Base-by-base conservation (phyloP, 108 stramenopile species). In the Parietichytrium sp. region DNA sequence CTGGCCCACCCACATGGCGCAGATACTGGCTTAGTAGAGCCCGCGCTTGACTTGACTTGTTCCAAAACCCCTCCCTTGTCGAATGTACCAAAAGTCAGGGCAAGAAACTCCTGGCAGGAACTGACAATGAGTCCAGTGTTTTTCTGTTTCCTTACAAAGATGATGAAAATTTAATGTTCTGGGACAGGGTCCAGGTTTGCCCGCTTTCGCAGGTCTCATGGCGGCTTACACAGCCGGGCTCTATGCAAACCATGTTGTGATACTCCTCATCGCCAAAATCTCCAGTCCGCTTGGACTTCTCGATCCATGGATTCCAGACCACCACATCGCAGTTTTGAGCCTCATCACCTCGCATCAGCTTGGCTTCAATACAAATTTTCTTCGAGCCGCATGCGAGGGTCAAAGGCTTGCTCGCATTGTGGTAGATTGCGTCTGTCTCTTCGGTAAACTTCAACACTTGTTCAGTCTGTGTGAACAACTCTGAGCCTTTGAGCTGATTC, bases 291-390 rank as follows among this genome's bases (percentile, higher is more conserved):
- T 82, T 25, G 30, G 51, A 48, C 54, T 87, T 87, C 7, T 80
- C 87, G 42, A 84, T 54, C 88, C 88, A 89, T 4, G 88, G 86
- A 55, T 89, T 89, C 88, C 88, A 89, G 13, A 89, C 38, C 23
- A 89, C 88, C 10, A 31, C 47, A 15, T 89, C 88, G 30, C 84
- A 85, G 23, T 83, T 27, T 29, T 4, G 10, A 3, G 26, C 30
- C 15, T 47, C 30, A 6, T 25, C 82, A 27, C 55, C 38, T 18
- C n/a, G 8, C 13, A 20, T 15, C 48, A 54, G n/a, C 47, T 51
- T 31, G 27, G 61, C 47, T 3, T 55, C 26, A 48, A 54, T 47
- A 10, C 42, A n/a, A 2, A 72, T 72, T 10, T 53, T 53, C n/a
- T 54, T 3, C 25, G 30, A 16, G 38, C 81, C 81, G 3, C 25